Conservation (phyloP, 345 rosid species). For the Hirschfeldia incana region DNA sequence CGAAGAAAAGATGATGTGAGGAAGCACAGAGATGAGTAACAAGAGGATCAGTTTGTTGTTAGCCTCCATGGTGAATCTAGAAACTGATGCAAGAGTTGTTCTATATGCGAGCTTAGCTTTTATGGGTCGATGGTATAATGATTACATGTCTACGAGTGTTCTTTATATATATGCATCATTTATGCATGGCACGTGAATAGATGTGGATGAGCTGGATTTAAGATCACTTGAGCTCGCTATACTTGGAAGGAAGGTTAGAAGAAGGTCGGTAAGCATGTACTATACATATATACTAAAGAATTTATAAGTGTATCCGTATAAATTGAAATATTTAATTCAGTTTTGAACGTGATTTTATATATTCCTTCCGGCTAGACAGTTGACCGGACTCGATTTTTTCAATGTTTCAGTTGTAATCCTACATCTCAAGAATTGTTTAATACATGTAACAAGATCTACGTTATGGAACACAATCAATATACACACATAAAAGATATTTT, state of each 20-base stretch:
- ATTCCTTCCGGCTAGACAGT: slow-evolving; percentile 3
- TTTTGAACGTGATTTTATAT: slow-evolving; percentile 19
- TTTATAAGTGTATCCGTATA: neutral
- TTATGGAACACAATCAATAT: slow-evolving; percentile 8
- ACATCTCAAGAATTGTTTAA: neutral
- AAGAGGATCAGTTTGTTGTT: slow-evolving; percentile 25
- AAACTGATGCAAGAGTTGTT: neutral
- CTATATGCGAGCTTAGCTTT: neutral
- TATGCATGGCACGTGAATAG: slow-evolving; percentile 30
- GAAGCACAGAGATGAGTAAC: slow-evolving; percentile 21
- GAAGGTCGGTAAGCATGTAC: slow-evolving; percentile 19
- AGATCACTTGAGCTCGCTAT: slow-evolving; percentile 31
- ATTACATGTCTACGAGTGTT: neutral
- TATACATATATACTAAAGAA: neutral
- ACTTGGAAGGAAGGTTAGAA: slow-evolving; percentile 27
- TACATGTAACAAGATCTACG: slow-evolving; percentile 15
- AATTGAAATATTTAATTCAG: neutral
- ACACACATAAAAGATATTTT: neutral
- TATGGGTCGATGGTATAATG: neutral
- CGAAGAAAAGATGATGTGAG: slow-evolving; percentile 17
- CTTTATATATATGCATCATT: slow-evolving; percentile 6
- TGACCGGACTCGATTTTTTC: slow-evolving; percentile 20
- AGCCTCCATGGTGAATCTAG: slow-evolving; percentile 17
- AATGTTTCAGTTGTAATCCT: neutral
- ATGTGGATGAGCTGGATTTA: slow-evolving; percentile 35